phyloP scores from a whole-genome alignment of 371 early-diverging fungal species.

The Sporodiniella umbellata region DNA sequence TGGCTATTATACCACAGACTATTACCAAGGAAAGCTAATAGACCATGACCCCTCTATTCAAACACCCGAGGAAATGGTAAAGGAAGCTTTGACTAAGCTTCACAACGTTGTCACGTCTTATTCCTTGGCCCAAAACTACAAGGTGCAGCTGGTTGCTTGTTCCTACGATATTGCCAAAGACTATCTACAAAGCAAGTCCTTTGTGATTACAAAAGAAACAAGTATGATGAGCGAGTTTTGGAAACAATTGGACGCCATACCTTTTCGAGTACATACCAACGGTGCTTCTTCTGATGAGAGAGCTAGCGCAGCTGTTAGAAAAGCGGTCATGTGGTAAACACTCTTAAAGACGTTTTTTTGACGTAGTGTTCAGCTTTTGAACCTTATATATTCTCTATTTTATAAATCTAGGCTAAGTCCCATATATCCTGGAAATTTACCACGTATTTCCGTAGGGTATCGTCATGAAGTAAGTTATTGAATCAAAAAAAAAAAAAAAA shows the following conservation, averaged over 20 bases:
- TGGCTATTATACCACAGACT: slow-evolving; percentile 57
- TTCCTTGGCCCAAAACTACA: slow-evolving; percentile 47
- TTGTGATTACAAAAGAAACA: slow-evolving; percentile 9
- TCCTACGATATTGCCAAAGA: slow-evolving; percentile 25
- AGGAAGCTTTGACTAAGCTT: slow-evolving; percentile 30
- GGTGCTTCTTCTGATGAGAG: slow-evolving; percentile 66
- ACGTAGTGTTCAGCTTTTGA: too few species aligned
- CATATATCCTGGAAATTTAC: slow-evolving; percentile 69
- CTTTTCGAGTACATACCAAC: slow-evolving; percentile 59
- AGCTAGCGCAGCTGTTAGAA: slow-evolving; percentile 70
- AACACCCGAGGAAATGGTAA: slow-evolving; percentile 16
- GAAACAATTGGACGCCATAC: slow-evolving; percentile 74
- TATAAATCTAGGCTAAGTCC: slow-evolving; percentile 49
- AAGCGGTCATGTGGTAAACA: slow-evolving; percentile 66
- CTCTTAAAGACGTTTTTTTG: too few species aligned
- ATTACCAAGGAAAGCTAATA: slow-evolving; percentile 35
- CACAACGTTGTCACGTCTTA: slow-evolving; percentile 41
- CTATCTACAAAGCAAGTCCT: slow-evolving; percentile 24
- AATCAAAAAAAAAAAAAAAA: too few species aligned
- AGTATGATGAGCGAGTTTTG: slow-evolving; percentile 61
- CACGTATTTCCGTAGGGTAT: slow-evolving; percentile 65
- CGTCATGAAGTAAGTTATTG: slow-evolving; percentile 61
- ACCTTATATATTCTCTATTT: too few species aligned
- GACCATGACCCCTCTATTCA: slow-evolving; percentile 6
- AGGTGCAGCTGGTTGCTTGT: slow-evolving; percentile 52